Evolutionary conservation across 2,329 filamentous ascomycete genomes (phyloP), one percentile per base, ranked within the genome.

Genomic region (Akanthomyces muscarius): DNA sequence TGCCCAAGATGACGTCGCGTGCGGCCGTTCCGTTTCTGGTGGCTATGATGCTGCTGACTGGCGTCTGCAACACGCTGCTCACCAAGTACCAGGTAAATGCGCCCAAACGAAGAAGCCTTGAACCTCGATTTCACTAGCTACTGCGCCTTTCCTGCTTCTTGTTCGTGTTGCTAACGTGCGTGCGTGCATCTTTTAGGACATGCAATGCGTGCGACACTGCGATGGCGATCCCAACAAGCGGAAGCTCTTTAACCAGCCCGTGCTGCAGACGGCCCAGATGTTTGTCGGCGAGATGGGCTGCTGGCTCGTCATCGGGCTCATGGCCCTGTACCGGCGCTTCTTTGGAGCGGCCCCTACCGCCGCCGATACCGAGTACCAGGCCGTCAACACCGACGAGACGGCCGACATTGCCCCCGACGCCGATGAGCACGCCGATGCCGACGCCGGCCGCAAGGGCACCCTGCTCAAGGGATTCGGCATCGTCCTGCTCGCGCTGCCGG

Each of bases 181-280:
- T 7, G 57, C 47, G 47, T 50, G 16, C 45, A 33, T 53, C 28
- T 6, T 36, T n/a, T 41, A 92, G 91, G 95, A 99, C 75, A 96
- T 97, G 81, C 92, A 97, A 88, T 99, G 95, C 78, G 91, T 98
- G 47, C 85, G 90, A 68, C 87, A 98, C 79, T 99, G 95, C 80
- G 86, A 91, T 70, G 57, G 10, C 23, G 82, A 86, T 65, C 80
- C 84, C 25, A 80, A 91, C 70, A 84, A 89, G 68, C 89, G 86
- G 60, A 80, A 84, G 66, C 84, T 85, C 69, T 98, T 99, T 77
- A 92, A 97, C 75, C 94, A 98, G 74, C 95, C 95, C 21, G 93
- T 99, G 59, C 87, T 98, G 61, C 95, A 99, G 75, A 98, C 95
- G 66, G 87, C 92, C 1, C 95, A 98, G 76, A 99, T 99, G 95